Evolutionary conservation across 2,329 filamentous ascomycete genomes (phyloP), one percentile per base, ranked within the genome.

Genomic region (Talaromyces marneffei): DNA sequence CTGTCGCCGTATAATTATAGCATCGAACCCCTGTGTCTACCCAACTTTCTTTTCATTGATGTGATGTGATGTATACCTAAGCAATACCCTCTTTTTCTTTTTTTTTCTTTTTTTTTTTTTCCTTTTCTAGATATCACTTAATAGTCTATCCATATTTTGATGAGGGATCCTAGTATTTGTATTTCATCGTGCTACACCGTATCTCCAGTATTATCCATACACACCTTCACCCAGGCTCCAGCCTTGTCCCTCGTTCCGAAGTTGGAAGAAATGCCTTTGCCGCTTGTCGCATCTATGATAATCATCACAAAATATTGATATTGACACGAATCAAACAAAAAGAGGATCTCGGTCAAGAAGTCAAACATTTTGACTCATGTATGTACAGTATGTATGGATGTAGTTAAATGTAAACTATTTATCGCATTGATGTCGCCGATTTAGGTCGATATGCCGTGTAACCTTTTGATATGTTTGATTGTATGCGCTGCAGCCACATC

Each of bases 71-170:
- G 33, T 58, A 18, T 50, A 23, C 25, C 56, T 20, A 29, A 50
- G 12, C 56, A 50, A 58, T 58, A 58, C 56, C 56, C 56, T 29
- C 56, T 12, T 57, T 29, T 37, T 14, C 37, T 39, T 18, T 40
- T 9, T 18, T 46, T 46, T 57, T 48, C 29, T 35, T 37, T 14
- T 48, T 39, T 18, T 40, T 37, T 14, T 48, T 39, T 18, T 40
- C 16, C 27, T 46, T 46, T 57, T 48, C 29, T 35, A 52, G n/a
- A 52, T 35, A 20, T 52, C 27, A 33, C 48, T 20, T 33, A 20
- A 52, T 52, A 35, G 18, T 52, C 16, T 52, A 35, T 33, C 27
- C 20, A 35, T 9, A 14, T 27, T 20, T 35, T 52, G 48, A 52
- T 12, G 48, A 52, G 48, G 27, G 48, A 18, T 52, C 18, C n/a